Conservation (phyloP, 345 rosid genomes). For the Hirschfeldia incana region DNA sequence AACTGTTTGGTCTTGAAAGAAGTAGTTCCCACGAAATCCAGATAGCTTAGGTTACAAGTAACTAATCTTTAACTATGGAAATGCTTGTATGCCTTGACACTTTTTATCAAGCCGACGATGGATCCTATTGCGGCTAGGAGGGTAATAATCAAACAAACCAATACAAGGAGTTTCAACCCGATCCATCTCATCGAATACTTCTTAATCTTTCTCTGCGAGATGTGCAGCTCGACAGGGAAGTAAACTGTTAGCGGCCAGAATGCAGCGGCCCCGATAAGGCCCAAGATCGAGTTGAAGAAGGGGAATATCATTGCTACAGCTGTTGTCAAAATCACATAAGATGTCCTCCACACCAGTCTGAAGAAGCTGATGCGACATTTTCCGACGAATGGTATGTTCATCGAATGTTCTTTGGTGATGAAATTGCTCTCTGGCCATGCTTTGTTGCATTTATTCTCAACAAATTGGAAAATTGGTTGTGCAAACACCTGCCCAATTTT, state of each 20-base stretch:
- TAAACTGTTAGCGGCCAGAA: slow-evolving; percentile 92
- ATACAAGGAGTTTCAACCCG: slow-evolving; percentile 58
- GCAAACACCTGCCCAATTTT: slow-evolving; percentile 56
- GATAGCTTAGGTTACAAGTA: background rate
- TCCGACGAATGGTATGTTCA: slow-evolving; percentile 47
- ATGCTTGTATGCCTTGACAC: slow-evolving; percentile 66
- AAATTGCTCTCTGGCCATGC: slow-evolving; percentile 65
- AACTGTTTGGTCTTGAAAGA: background rate
- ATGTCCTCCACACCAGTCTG: slow-evolving; percentile 75
- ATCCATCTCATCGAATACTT: slow-evolving; percentile 65
- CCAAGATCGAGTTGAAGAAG: slow-evolving; percentile 81
- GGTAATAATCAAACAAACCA: slow-evolving; percentile 62
- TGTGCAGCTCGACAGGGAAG: slow-evolving; percentile 85
- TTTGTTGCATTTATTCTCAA: slow-evolving; percentile 50
- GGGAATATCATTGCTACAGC: slow-evolving; percentile 80
- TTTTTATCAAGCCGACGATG: slow-evolving; percentile 55
- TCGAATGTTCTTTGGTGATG: slow-evolving; percentile 51
- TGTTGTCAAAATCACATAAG: slow-evolving; percentile 62
- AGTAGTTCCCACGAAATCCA: background rate
- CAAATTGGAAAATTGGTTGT: slow-evolving; percentile 63
- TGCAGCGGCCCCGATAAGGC: slow-evolving; percentile 71
- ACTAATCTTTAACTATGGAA: slow-evolving; percentile 39
- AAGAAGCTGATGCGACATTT: slow-evolving; percentile 53
- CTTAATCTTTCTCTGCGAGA: slow-evolving; percentile 48
- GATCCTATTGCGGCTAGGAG: slow-evolving; percentile 68